These are phyloP conservation scores for Trypanosoma boissoni DNA, from an alignment of 208 protist genomes.

Conservation along the genomic window DNA sequence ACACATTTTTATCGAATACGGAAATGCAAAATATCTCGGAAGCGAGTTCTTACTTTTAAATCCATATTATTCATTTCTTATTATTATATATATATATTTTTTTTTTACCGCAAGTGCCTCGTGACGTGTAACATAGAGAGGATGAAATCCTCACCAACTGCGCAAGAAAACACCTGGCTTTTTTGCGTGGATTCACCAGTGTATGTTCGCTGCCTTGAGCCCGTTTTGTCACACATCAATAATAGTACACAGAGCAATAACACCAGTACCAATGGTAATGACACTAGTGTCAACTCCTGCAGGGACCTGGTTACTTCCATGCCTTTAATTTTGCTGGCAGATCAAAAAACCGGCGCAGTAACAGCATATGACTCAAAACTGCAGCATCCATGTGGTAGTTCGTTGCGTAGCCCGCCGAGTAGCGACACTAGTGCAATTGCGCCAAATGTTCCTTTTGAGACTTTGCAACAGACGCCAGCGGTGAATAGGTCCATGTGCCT, in stretches of 20 bases:
- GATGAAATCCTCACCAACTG: conserved; percentile 5
- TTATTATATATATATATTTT: neutral
- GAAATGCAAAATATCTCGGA: neutral
- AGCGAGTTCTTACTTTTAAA: neutral
- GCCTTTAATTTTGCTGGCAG: conserved; percentile 10
- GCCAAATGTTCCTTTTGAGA: neutral
- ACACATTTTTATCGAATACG: conserved; percentile 1
- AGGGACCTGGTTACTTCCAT: neutral
- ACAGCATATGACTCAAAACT: conserved; percentile 14
- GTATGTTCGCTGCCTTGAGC: conserved; percentile 3
- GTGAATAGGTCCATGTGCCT: conserved; percentile 9
- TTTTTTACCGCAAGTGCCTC: too few species aligned
- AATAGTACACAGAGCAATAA: neutral
- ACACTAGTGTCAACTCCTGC: neutral
- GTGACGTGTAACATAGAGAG: too few species aligned
- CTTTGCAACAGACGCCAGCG: conserved; percentile 4
- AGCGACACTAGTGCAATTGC: neutral
- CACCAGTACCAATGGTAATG: neutral
- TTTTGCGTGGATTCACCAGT: conserved; percentile 12
- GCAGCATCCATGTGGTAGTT: conserved; percentile 3
- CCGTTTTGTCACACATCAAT: neutral
- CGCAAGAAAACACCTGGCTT: conserved; percentile 17
- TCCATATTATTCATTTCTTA: conserved; percentile 7
- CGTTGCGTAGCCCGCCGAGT: neutral
- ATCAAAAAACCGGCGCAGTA: conserved; percentile 10